phyloP scores from a whole-genome alignment of 352 stramenopile species.

The Phytophthora meadii region DNA sequence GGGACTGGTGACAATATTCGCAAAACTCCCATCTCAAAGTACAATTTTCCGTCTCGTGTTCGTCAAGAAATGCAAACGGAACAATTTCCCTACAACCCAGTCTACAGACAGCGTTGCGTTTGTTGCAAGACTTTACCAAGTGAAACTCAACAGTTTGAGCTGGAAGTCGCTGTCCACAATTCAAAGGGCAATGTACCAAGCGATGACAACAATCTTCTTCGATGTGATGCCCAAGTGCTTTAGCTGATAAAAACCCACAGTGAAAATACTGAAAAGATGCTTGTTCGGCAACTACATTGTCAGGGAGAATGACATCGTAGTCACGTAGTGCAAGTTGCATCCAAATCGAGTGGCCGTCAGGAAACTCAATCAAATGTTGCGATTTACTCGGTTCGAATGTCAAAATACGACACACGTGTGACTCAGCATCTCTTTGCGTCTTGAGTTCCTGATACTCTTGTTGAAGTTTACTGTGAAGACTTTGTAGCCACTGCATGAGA shows the following conservation, averaged over 20 bases:
- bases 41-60: constrained; percentile 68
- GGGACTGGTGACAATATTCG: constrained; percentile 50
- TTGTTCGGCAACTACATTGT: background rate
- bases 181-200: constrained; percentile 64
- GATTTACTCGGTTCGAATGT: constrained; percentile 41
- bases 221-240: constrained; percentile 32
- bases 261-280: constrained; percentile 10
- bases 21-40: constrained; percentile 54
- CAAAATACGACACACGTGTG: constrained; percentile 47
- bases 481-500: constrained; percentile 30
- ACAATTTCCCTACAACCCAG: constrained; percentile 69
- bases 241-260: constrained; percentile 20
- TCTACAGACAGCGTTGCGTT: constrained; percentile 61
- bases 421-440: constrained; percentile 12
- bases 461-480: constrained; percentile 10
- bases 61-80: constrained; percentile 41
- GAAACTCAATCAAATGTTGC: constrained; percentile 62
- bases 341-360: constrained; percentile 60
- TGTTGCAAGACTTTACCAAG: constrained; percentile 63
- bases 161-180: constrained; percentile 66
- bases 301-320: constrained; percentile 46
- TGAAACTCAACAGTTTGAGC: constrained; percentile 45
- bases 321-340: constrained; percentile 44
- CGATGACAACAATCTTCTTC: constrained; percentile 51
- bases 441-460: constrained; percentile 2